phyloP scores from a whole-genome alignment of 148 eudicot species.

The Amaranthus cruentus region DNA sequence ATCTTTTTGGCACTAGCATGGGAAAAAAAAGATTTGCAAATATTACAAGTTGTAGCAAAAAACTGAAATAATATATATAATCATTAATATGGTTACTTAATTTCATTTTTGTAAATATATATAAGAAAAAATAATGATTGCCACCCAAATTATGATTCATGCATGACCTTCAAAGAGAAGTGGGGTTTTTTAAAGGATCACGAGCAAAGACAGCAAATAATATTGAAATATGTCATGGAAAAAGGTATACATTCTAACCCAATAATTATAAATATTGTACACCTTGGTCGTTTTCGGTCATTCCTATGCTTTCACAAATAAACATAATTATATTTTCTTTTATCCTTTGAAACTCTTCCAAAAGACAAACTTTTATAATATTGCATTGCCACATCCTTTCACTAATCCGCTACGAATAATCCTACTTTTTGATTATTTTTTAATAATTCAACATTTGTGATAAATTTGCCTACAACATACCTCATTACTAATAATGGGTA shows the following conservation, averaged over 20 bases:
- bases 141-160: slow-evolving; percentile 3
- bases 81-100: not conserved
- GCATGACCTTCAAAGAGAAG: slow-evolving; percentile 3
- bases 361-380: no score
- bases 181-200: slow-evolving; percentile 4
- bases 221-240: not conserved
- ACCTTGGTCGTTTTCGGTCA: slow-evolving; percentile 6
- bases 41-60: not conserved
- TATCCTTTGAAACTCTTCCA: no score
- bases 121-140: not conserved
- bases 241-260: not conserved
- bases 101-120: not conserved
- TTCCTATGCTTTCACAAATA: not conserved
- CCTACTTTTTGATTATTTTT: no score
- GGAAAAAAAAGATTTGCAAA: no score
- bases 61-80: not conserved
- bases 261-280: slow-evolving; percentile 2
- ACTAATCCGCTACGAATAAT: no score
- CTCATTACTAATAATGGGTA: no score
- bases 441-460: no score
- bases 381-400: no score
- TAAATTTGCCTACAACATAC: no score
- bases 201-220: slow-evolving; percentile 12
- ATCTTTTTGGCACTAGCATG: no score
- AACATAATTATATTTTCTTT: no score